Evolutionary conservation across 176 grass and related monocot species (phyloP).

Genomic region (Guadua angustifolia): DNA sequence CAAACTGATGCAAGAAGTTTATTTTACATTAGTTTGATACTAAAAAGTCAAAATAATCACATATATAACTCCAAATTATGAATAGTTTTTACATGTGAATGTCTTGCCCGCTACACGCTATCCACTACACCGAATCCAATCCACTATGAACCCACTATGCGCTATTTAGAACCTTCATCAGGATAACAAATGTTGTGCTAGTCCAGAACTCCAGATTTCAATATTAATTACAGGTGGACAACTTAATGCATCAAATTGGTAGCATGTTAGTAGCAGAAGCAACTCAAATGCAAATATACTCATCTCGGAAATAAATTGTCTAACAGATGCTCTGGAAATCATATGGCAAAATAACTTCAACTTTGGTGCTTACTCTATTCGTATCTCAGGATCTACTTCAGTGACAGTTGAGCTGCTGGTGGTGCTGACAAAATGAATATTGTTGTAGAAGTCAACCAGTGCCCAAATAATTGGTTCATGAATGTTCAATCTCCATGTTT

Average conservation of each 20-base stretch:
- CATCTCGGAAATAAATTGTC: background rate
- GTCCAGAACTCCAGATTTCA: constrained; percentile 6
- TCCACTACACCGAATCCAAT: background rate
- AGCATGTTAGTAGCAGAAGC: constrained; percentile 10
- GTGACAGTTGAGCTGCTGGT: constrained; percentile 64
- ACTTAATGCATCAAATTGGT: background rate
- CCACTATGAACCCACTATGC: background rate
- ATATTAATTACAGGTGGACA: constrained; percentile 11
- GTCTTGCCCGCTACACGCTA: background rate
- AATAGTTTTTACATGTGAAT: background rate
- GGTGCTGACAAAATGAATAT: constrained; percentile 67
- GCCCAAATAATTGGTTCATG: constrained; percentile 99
- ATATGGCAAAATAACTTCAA: background rate
- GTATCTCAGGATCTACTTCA: constrained; percentile 95
- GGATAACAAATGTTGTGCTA: constrained; percentile 16
- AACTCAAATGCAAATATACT: constrained; percentile 34
- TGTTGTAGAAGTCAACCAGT: constrained; percentile 82
- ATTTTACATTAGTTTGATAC: constrained; percentile 1
- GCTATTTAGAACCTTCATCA: background rate
- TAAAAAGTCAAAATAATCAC: background rate
- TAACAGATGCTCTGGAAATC: background rate
- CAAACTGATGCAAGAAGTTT: background rate
- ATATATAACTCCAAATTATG: constrained; percentile 2
- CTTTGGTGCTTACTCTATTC: constrained; percentile 75
- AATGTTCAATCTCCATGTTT: constrained; percentile 89